Evolutionary conservation across 257 asterid species (phyloP), one percentile per base, ranked within the genome.

Genomic region (Handroanthus guayacan): DNA sequence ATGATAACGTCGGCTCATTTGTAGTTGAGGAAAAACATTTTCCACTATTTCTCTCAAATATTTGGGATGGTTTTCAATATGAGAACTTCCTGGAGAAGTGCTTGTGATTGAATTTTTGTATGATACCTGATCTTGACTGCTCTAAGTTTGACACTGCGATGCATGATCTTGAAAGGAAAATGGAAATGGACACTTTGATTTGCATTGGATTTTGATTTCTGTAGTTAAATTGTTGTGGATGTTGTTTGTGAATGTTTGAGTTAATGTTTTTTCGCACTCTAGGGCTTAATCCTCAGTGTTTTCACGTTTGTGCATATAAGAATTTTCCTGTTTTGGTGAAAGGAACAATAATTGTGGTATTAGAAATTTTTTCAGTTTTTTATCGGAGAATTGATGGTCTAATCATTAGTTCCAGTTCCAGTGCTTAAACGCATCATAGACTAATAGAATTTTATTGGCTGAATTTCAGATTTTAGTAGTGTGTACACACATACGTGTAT

Each of bases 401-500:
- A 43, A 25, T 31, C 25, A 12, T 47, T 34, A 17, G 3, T 38
- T 60, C 20, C 18, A n/a, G n/a, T n/a, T 48, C 20, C 18, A 37
- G 20, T 17, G 3, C 14, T 0, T 2, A 43, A 48, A 51, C 14
- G 1, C 9, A 63, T 63, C 17, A 45, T 39, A 14, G 36, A 44
- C 45, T 44, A 12, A 9, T 55, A 17, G 62, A 54, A 34, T 43
- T 75, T 10, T 37, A 9, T 37, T 67, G 14, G 60, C 31, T 62
- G 77, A 74, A 51, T 69, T 56, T 8, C 48, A 34, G 68, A 50
- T 25, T 70, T 62, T 71, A 25, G 14, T 58, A 67, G 3, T 67
- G 60, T 47, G 9, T 38, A 34, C 5, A 6, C 10, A n/a, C 39
- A 10, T 55, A 5, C 61, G 1, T 16, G 56, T 58, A 17, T 63